Evolutionary conservation across 1,139 yeast genomes (phyloP).

Genomic region (Pneumocystis wakefieldiae): DNA sequence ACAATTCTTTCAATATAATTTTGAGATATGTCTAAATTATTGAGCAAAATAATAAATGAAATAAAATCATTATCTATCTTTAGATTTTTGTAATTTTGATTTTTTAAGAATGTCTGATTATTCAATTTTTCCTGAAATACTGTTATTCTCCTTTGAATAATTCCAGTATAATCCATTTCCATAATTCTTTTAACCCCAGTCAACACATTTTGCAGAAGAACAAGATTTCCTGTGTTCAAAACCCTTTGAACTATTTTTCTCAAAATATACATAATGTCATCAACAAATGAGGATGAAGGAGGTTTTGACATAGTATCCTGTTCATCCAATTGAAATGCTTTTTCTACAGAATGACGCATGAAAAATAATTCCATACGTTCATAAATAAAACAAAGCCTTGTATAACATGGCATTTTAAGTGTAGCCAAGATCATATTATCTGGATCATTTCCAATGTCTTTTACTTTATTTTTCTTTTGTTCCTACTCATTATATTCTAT

Average conservation of each 20-base stretch:
- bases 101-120: neutral
- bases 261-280: slow-evolving; percentile 63
- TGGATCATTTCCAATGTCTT: neutral
- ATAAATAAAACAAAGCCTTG: slow-evolving; percentile 45
- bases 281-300: slow-evolving; percentile 71
- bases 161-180: slow-evolving; percentile 14
- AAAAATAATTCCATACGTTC: slow-evolving; percentile 52
- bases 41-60: slow-evolving; percentile 25
- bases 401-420: slow-evolving; percentile 28
- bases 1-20: slow-evolving; percentile 11
- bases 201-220: slow-evolving; percentile 10
- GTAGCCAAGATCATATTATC: slow-evolving; percentile 27
- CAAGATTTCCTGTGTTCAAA: slow-evolving; percentile 10
- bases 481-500: slow-evolving; percentile 17
- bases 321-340: slow-evolving; percentile 67
- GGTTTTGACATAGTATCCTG: slow-evolving; percentile 41
- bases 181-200: slow-evolving; percentile 10
- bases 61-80: slow-evolving; percentile 7
- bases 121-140: slow-evolving; percentile 12
- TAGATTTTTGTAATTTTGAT: neutral
- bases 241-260: slow-evolving; percentile 40
- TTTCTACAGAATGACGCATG: slow-evolving; percentile 64
- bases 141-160: slow-evolving; percentile 14
- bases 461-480: neutral
- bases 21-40: slow-evolving; percentile 19